A percentile compares a stretch with the other conserved stretches of the same genome.
Evolutionary conservation across 1,284 basidiomycete genomes (phyloP).

Genomic region (Melampsora americana): DNA sequence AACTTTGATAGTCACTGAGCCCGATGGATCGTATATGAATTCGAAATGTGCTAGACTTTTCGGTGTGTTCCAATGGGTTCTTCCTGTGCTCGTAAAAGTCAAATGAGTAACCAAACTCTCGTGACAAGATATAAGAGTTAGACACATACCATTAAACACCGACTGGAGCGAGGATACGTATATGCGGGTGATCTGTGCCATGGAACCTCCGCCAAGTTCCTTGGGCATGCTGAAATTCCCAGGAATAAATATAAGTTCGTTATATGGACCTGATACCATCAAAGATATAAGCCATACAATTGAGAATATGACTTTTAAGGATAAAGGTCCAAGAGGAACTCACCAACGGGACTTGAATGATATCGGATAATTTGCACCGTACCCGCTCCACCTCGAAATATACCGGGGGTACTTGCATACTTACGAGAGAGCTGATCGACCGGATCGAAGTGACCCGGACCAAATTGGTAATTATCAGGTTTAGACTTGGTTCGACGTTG

Average conservation of each 20-base stretch:
- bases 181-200: constrained; percentile 12
- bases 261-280: constrained; percentile 12
- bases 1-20: constrained; percentile 1
- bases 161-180: constrained; percentile 35
- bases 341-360: constrained; percentile 11
- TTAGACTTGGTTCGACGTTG: too few relatives aligned
- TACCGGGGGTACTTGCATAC: background rate
- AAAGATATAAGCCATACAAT: background rate
- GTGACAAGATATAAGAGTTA: background rate
- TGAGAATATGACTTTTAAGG: background rate
- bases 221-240: constrained; percentile 11
- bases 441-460: constrained; percentile 11
- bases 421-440: background rate
- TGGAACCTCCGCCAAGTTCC: background rate
- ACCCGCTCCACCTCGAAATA: constrained; percentile 19
- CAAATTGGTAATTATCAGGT: background rate
- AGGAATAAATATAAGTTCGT: constrained; percentile 30
- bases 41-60: constrained; percentile 34
- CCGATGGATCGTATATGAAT: background rate
- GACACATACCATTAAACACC: constrained; percentile 12
- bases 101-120: background rate
- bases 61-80: constrained; percentile 26
- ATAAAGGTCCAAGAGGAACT: background rate
- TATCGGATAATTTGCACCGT: constrained; percentile 33
- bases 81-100: background rate